Percentiles rank a stretch among this genome's conserved stretches.
Conservation (phyloP, 306 rosid genomes). For the Cercis canadensis region DNA sequence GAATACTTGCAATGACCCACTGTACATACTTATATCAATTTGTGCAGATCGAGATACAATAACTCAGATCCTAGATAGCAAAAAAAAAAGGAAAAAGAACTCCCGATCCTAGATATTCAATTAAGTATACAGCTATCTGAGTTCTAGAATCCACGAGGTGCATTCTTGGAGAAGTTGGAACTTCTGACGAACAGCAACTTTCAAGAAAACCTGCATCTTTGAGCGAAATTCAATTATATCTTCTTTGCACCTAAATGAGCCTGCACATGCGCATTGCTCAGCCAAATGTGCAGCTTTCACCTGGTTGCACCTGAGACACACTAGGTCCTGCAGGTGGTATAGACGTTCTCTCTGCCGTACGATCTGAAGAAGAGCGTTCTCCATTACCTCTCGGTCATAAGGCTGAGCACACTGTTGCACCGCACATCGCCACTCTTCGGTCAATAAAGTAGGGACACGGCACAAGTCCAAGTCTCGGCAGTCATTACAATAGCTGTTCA, state of each 20-base stretch:
- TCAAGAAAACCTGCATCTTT: constrained; percentile 70
- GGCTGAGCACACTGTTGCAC: constrained; percentile 94
- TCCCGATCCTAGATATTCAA: no score
- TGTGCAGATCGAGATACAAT: no score
- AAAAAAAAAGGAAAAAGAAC: no score
- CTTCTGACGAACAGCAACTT: constrained; percentile 74
- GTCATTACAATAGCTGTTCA: constrained; percentile 80
- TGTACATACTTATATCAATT: no score
- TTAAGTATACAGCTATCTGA: background rate
- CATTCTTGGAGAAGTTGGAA: constrained; percentile 83
- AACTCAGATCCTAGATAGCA: no score
- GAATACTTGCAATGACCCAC: no score
- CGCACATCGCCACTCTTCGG: constrained; percentile 82
- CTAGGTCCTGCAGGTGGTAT: constrained; percentile 86
- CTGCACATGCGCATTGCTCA: constrained; percentile 84
- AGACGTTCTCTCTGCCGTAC: constrained; percentile 85
- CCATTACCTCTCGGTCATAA: constrained; percentile 80
- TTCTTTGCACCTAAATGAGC: constrained; percentile 81
- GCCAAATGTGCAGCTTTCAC: constrained; percentile 89
- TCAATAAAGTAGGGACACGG: constrained; percentile 66
- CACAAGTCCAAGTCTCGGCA: constrained; percentile 90
- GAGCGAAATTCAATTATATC: constrained; percentile 48
- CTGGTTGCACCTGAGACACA: constrained; percentile 69
- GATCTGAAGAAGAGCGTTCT: constrained; percentile 77
- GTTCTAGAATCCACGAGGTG: constrained; percentile 80